Percentiles rank a stretch among this genome's conserved stretches.
Evolutionary conservation across 1,284 basidiomycete genomes (phyloP).

Genomic region (Cystobasidium slooffiae): DNA sequence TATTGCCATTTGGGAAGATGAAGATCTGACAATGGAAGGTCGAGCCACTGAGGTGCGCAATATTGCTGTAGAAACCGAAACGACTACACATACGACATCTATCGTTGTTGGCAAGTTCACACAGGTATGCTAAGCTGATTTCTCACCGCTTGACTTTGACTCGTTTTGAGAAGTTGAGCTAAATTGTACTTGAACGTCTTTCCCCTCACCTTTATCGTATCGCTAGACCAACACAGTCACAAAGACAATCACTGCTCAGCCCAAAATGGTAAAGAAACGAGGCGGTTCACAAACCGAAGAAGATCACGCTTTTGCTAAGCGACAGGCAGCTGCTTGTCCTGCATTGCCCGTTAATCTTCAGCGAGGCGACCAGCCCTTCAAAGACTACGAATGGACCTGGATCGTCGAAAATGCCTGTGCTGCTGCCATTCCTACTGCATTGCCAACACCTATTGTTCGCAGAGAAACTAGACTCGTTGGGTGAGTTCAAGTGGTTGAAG

Average conservation of each 20-base stretch:
- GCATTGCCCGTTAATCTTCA: constrained; percentile 11
- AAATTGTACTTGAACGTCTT: too few species aligned
- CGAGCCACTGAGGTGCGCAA: constrained; percentile 18
- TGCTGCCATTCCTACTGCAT: constrained; percentile 20
- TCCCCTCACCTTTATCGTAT: too few species aligned
- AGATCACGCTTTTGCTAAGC: constrained; percentile 19
- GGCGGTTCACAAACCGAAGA: constrained; percentile 1
- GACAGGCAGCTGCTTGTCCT: constrained; percentile 27
- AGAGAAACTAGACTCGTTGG: constrained; percentile 13
- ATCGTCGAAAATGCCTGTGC: constrained; percentile 34
- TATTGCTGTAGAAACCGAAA: constrained; percentile 13
- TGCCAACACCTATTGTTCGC: background rate
- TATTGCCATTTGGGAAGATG: constrained; percentile 18
- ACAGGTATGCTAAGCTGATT: background rate
- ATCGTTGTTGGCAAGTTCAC: constrained; percentile 28
- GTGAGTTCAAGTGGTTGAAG: background rate
- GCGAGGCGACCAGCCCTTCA: constrained; percentile 13
- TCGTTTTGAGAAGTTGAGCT: too few species aligned
- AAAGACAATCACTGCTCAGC: constrained; percentile 19
- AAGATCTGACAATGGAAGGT: constrained; percentile 20
- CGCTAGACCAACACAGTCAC: constrained; percentile 27
- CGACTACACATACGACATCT: constrained; percentile 10
- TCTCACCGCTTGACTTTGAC: too few species aligned
- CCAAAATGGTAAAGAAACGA: constrained; percentile 23
- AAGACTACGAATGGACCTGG: constrained; percentile 23